Conservation (phyloP, 495 filamentous ascomycete genomes). For the Lophiotrema nucula region DNA sequence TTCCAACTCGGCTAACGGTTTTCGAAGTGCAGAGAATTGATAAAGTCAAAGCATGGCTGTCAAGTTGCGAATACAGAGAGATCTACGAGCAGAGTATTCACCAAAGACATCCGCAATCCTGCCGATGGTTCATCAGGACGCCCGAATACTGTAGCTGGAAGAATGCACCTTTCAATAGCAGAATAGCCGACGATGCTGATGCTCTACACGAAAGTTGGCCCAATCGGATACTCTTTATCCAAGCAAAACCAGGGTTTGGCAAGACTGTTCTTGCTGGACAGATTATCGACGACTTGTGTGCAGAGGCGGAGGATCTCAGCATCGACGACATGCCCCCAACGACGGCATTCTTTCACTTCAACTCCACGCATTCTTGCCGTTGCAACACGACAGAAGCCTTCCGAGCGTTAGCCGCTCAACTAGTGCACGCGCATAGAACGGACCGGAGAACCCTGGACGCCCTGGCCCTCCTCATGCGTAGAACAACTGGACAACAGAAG, state of each 20-base stretch:
- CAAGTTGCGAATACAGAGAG: slow-evolving; percentile 2
- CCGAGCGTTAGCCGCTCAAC: slow-evolving; percentile 20
- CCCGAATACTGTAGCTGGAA: slow-evolving; percentile 23
- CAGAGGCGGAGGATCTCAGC: slow-evolving; percentile 18
- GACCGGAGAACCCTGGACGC: slow-evolving; percentile 22
- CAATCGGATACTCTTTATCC: slow-evolving; percentile 18
- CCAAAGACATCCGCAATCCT: slow-evolving; percentile 19
- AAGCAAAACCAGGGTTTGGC: slow-evolving; percentile 27
- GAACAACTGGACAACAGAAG: slow-evolving; percentile 8
- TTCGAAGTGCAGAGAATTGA: slow-evolving; percentile 12
- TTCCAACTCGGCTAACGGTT: too few species aligned
- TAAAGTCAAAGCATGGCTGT: slow-evolving; percentile 23
- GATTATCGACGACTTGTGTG: slow-evolving; percentile 21
- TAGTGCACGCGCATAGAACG: slow-evolving; percentile 20
- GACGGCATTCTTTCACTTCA: slow-evolving; percentile 26
- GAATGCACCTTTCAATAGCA: slow-evolving; percentile 16
- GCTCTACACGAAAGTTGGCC: slow-evolving; percentile 7
- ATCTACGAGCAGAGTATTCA: slow-evolving; percentile 11
- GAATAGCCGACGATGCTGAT: slow-evolving; percentile 6
- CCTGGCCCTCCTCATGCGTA: slow-evolving; percentile 21
- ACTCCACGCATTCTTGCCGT: slow-evolving; percentile 3
- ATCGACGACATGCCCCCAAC: slow-evolving; percentile 18
- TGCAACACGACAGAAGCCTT: slow-evolving; percentile 14
- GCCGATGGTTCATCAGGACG: slow-evolving; percentile 16
- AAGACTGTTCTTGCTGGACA: slow-evolving; percentile 20